Evolutionary conservation across 202 grass and related monocot species (phyloP), one percentile per base, ranked within the genome.

Genomic region (Hordeum pubiflorum): DNA sequence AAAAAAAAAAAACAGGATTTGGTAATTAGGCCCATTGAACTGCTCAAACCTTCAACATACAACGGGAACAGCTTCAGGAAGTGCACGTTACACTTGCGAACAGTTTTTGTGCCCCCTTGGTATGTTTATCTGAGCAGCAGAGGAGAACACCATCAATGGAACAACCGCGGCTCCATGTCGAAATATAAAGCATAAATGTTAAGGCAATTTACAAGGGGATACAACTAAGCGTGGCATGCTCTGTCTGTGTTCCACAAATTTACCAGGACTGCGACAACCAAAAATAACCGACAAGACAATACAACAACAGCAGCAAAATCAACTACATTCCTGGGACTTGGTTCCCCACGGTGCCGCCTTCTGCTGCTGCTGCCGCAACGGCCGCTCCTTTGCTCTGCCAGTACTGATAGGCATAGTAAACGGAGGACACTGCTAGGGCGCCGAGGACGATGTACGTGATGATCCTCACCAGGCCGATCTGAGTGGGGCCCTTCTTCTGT

Each of bases 401-500:
- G 63, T 94, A 89, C 48, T 89, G 90, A 79, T 90, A 90, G 44
- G 89, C 69, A 10, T 73, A 75, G 78, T 97, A 92, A 6, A 92
- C 74, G 3, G 94, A 93, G 26, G 86, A 90, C 5, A 83, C 87
- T 0, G 68, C 77, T 33, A 97, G 69, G 38, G 34, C 31, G 1
- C 65, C 64, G 2, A 90, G 69, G 12, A 97, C 41, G 21, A 91
- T 21, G 71, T 87, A 94, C 40, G 91, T 89, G 24, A 97, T 44
- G 41, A 94, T 83, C 0, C 80, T 32, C 24, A 27, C 61, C 62
- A 84, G 52, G 15, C 89, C 36, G 20, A 97, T 81, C 85, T 91
- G 89, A 34, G 85, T 59, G 3, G 91, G 94, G 23, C 77, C 76
- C 36, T 94, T 92, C 91, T 91, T 97, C 83, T 84, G 81, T 63